Percentiles rank a stretch among this genome's conserved stretches.
Conservation (phyloP, 495 filamentous ascomycete genomes). For the Neurospora tetrasperma region DNA sequence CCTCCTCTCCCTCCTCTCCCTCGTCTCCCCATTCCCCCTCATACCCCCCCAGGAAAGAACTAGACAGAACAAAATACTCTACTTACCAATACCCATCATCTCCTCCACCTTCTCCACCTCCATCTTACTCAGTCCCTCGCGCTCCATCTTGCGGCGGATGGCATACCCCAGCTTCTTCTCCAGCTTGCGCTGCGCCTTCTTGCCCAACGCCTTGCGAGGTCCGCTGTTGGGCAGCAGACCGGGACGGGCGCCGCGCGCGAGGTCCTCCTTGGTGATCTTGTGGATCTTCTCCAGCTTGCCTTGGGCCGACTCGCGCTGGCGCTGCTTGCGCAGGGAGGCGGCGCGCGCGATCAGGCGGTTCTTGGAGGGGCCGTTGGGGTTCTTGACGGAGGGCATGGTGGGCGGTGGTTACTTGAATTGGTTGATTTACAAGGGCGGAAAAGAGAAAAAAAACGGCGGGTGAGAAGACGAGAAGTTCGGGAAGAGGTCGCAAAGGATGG, state of each 20-base stretch:
- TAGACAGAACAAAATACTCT: background rate
- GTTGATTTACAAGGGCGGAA: no score
- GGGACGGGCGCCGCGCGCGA: constrained; percentile 24
- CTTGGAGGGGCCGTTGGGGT: constrained; percentile 36
- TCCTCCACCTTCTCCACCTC: constrained; percentile 12
- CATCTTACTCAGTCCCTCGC: constrained; percentile 31
- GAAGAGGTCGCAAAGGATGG: no score
- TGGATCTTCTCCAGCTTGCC: constrained; percentile 9
- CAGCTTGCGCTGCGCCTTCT: constrained; percentile 35
- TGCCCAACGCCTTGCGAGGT: constrained; percentile 26
- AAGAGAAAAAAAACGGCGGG: no score
- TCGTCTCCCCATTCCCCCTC: no score
- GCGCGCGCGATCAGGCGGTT: constrained; percentile 30
- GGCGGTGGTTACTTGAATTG: background rate
- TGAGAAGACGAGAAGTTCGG: no score
- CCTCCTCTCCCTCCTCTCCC: background rate
- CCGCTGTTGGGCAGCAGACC: constrained; percentile 36
- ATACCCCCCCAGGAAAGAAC: background rate
- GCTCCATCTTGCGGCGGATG: constrained; percentile 30
- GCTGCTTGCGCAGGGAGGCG: constrained; percentile 19
- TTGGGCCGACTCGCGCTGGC: constrained; percentile 15
- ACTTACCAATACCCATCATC: constrained; percentile 14
- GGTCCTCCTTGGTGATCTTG: constrained; percentile 24
- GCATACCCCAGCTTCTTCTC: constrained; percentile 31
- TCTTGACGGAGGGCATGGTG: constrained; percentile 34